Percentiles rank a stretch among this genome's conserved stretches.
Evolutionary conservation across 305 asterid species (phyloP).

Genomic region (Plantago lanceolata): DNA sequence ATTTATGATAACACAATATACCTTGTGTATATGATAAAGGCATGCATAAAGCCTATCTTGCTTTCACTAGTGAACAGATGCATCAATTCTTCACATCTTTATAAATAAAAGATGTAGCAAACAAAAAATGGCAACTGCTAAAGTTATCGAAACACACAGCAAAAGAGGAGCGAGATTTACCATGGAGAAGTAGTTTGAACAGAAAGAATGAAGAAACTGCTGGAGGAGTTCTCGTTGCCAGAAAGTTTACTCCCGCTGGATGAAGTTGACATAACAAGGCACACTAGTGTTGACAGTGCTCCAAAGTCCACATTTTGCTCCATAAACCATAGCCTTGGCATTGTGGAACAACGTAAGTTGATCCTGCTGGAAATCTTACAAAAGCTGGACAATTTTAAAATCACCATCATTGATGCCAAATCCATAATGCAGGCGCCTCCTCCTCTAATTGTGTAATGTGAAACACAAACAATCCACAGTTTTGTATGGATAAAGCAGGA

Average conservation of each 20-base stretch:
- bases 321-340: no score
- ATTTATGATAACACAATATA: not conserved
- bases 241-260: constrained; percentile 33
- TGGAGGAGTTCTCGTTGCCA: constrained; percentile 34
- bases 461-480: no score
- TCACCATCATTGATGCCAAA: no score
- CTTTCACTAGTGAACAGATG: not conserved
- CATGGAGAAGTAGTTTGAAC: constrained; percentile 34
- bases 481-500: constrained; percentile 41
- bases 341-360: no score
- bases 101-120: not conserved
- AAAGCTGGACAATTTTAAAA: no score
- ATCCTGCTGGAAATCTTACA: no score
- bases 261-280: no score
- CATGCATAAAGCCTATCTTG: constrained; percentile 5
- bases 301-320: no score
- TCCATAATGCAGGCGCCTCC: no score
- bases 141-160: constrained; percentile 30
- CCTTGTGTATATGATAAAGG: no score
- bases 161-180: constrained; percentile 37
- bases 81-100: not conserved
- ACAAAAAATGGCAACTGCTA: not conserved
- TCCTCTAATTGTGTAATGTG: no score
- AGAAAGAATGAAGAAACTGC: constrained; percentile 22
- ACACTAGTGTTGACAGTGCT: no score